Evolutionary conservation across 108 stramenopile species (phyloP), one percentile per base, ranked within the genome.

Genomic region (Aurantiochytrium sp.): DNA sequence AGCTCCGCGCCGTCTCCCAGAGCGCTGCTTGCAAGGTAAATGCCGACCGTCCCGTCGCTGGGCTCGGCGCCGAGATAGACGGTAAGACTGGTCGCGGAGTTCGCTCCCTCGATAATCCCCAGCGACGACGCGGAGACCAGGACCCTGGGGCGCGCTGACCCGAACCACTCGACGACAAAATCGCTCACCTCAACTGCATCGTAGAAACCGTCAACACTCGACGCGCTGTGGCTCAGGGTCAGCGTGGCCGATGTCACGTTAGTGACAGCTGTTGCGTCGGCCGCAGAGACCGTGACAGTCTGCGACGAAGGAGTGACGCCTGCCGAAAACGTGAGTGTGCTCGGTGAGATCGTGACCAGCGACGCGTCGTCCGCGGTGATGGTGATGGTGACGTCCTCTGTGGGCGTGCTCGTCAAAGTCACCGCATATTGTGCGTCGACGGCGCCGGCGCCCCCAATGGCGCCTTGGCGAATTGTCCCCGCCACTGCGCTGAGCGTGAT

Each of bases 391-490:
- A 90, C 45, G 4, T 88, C 81, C 4, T 87, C 30, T 6, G 6
- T 32, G n/a, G 90, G 90, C 34, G n/a, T 69, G 2, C 89, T 42
- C 19, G 55, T 30, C 24, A 90, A 88, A 12, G 15, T 34, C 15
- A 65, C 3, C 8, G 1, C 19, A 27, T 65, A 65, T 24, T 15
- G 15, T 1, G 59, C 59, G n/a, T 42, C 87, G 22, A 90, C 87
- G 3, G 90, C 90, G 53, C 89, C 89, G 17, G 85, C 52, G 36
- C 37, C 87, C 37, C 86, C 68, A 12, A 59, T 22, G 2, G 50
- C 89, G 36, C 89, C 89, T 69, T 90, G 88, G 4, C 59, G 24
- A 17, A 90, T 85, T 3, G 89, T 85, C 37, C 89, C 42, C 15
- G 87, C 36, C 15, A 54, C 45, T 4, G 85, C 37, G 8, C 87